phyloP scores from a whole-genome alignment of 495 filamentous ascomycete genomes.

The Penicillium waksmanii region DNA sequence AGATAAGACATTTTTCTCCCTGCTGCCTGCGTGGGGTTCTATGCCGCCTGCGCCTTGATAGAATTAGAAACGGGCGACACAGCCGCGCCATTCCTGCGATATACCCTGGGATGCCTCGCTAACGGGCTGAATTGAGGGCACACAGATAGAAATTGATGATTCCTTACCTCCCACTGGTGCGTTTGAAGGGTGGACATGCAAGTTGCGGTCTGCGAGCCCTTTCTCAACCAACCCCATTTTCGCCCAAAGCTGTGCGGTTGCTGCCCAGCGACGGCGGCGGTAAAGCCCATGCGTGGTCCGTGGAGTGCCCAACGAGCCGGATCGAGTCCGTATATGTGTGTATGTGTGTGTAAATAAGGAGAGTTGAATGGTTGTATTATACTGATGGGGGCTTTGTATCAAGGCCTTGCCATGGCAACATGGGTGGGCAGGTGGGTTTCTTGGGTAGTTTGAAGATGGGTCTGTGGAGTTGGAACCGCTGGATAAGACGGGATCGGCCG shows the following conservation, averaged over 20 bases:
- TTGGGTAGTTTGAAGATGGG: slow-evolving; percentile 17
- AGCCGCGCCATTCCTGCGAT: slow-evolving; percentile 6
- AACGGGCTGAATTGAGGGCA: slow-evolving; percentile 13
- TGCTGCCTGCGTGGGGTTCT: not conserved
- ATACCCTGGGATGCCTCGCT: slow-evolving; percentile 7
- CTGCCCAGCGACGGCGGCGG: slow-evolving; percentile 47
- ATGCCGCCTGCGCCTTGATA: slow-evolving; percentile 4
- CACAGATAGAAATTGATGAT: slow-evolving; percentile 9
- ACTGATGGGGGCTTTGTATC: slow-evolving; percentile 12
- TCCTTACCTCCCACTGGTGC: slow-evolving; percentile 8
- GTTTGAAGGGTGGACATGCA: slow-evolving; percentile 17
- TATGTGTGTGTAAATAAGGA: slow-evolving; percentile 16
- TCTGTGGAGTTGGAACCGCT: slow-evolving; percentile 36
- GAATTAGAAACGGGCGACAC: slow-evolving; percentile 6
- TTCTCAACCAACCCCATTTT: slow-evolving; percentile 25
- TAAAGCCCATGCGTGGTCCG: slow-evolving; percentile 41
- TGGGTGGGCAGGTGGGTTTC: slow-evolving; percentile 6
- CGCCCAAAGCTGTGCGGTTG: slow-evolving; percentile 34
- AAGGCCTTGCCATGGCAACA: slow-evolving; percentile 35
- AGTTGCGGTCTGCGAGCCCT: slow-evolving; percentile 45
- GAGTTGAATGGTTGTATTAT: slow-evolving; percentile 7
- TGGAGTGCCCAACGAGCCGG: slow-evolving; percentile 39
- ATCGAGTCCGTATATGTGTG: slow-evolving; percentile 11
- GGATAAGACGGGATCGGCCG: slow-evolving; percentile 35
- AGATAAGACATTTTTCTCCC: not conserved